Conservation (phyloP, 805 yeast genomes). For the Metschnikowia orientalis region DNA sequence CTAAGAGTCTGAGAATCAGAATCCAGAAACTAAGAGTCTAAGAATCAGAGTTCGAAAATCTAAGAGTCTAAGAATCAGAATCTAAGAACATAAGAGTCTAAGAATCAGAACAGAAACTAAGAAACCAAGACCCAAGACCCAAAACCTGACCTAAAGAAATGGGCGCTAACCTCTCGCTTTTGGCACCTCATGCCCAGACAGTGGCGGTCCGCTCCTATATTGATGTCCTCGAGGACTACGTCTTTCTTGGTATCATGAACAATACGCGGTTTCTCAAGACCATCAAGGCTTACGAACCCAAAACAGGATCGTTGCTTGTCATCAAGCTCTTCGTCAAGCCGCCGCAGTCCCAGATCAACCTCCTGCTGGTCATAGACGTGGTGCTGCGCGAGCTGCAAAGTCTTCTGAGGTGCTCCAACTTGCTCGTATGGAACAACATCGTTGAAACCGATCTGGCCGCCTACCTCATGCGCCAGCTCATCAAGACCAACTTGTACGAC, state of each 20-base stretch:
- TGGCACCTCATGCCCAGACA: slow-evolving; percentile 89
- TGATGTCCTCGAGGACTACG: slow-evolving; percentile 70
- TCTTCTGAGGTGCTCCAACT: slow-evolving; percentile 48
- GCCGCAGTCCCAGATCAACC: slow-evolving; percentile 25
- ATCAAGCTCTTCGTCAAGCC: slow-evolving; percentile 85
- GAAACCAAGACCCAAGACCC: too few relatives aligned
- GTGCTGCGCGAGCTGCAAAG: slow-evolving; percentile 34
- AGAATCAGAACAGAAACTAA: too few relatives aligned
- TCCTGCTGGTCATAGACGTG: slow-evolving; percentile 24
- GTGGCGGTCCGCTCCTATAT: slow-evolving; percentile 88
- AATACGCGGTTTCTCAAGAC: slow-evolving; percentile 84
- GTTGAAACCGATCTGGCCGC: slow-evolving; percentile 91
- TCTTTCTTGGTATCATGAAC: slow-evolving; percentile 70
- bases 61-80: background rate
- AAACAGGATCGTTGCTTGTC: slow-evolving; percentile 61
- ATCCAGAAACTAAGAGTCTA: background rate
- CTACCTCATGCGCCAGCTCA: slow-evolving; percentile 77
- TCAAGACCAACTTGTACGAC: slow-evolving; percentile 80
- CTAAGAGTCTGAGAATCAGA: background rate
- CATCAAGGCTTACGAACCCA: slow-evolving; percentile 65
- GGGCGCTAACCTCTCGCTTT: slow-evolving; percentile 83
- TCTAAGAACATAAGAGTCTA: background rate
- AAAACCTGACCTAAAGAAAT: too few relatives aligned
- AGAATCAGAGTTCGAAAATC: background rate
- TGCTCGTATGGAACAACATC: slow-evolving; percentile 65